Evolutionary conservation across 2,329 filamentous ascomycete genomes (phyloP), one percentile per base, ranked within the genome.

Genomic region (Penicillium oxalicum): DNA sequence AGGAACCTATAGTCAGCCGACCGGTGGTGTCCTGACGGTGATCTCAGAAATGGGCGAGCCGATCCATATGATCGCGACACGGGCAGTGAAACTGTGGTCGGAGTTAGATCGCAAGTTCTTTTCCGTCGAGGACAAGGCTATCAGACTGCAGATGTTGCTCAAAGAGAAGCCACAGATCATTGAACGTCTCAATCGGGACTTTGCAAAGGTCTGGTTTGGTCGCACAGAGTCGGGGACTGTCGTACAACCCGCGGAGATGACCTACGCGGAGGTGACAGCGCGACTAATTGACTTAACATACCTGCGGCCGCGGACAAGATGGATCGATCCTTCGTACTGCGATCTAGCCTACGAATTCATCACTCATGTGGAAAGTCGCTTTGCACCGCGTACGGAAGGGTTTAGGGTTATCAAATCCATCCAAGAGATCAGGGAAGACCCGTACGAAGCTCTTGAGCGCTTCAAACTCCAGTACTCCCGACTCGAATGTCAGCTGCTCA

Each of bases 191-290:
- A 95, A 95, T 65, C 86, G 88, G 50, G 89, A 95, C 68, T 95
- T 89, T 76, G 88, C 94, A 61, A 95, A 94, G 74, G 88, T 91
- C 7, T 95, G 90, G 90, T 95, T 95, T 63, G 90, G 89, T 44
- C 81, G 83, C 55, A 91, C 94, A 74, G 81, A 82, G 62, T 77
- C 78, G 35, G 87, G 88, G 45, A 76, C 88, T 65, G 80, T 86
- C 6, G 84, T 91, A 13, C 89, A 95, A 54, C 77, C 95, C 0
- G 87, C 94, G 61, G 88, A 95, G 65, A 95, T 95, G 90, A 94
- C 90, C 1, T 95, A 95, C 58, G 83, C 80, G 24, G 88, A 94
- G 64, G 86, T 95, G 32, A 78, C 91, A 25, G 81, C 82, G 51
- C 84, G 90, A 46, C 82, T 95, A 78, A 83, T 93, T 6, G 86